These are phyloP conservation scores for Ophiostoma populinum DNA, from an alignment of 2,329 filamentous ascomycete species.

Conservation along the genomic window DNA sequence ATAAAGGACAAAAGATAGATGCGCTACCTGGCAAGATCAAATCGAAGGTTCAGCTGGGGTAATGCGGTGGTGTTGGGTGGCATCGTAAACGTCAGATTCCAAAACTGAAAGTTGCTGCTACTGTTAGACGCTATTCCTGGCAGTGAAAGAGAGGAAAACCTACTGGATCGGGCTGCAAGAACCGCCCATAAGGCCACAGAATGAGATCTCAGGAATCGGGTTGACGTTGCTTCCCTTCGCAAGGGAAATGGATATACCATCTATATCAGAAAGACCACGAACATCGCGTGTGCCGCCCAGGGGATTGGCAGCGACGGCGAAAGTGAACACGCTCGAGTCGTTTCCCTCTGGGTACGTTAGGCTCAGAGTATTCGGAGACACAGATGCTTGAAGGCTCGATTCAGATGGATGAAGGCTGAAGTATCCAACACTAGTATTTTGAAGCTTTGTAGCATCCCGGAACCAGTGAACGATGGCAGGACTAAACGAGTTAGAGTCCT, in stretches of 20 bases:
- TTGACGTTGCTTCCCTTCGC: slow-evolving; percentile 24
- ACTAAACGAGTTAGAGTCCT: slow-evolving; percentile 35
- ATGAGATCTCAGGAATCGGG: slow-evolving; percentile 22
- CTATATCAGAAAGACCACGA: slow-evolving; percentile 27
- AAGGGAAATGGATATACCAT: slow-evolving; percentile 27
- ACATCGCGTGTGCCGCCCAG: slow-evolving; percentile 27
- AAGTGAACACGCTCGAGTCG: slow-evolving; percentile 28
- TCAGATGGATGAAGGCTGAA: slow-evolving; percentile 20
- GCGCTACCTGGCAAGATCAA: background rate
- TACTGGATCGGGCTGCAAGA: slow-evolving; percentile 13
- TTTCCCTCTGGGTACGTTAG: slow-evolving; percentile 37
- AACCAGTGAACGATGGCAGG: slow-evolving; percentile 43
- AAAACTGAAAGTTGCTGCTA: slow-evolving; percentile 26
- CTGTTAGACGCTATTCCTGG: background rate
- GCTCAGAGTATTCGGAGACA: slow-evolving; percentile 24
- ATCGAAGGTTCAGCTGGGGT: slow-evolving; percentile 6
- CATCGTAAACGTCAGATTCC: slow-evolving; percentile 28
- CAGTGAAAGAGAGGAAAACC: background rate
- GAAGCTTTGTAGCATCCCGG: slow-evolving; percentile 12
- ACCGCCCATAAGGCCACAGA: slow-evolving; percentile 24
- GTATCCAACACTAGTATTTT: slow-evolving; percentile 19
- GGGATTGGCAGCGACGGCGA: slow-evolving; percentile 27
- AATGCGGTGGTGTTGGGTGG: slow-evolving; percentile 13
- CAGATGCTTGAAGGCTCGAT: slow-evolving; percentile 22
- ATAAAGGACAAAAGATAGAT: too few relatives aligned